Evolutionary conservation across 2,329 filamentous ascomycete genomes (phyloP).

Genomic region (Tetracladium maxilliforme): DNA sequence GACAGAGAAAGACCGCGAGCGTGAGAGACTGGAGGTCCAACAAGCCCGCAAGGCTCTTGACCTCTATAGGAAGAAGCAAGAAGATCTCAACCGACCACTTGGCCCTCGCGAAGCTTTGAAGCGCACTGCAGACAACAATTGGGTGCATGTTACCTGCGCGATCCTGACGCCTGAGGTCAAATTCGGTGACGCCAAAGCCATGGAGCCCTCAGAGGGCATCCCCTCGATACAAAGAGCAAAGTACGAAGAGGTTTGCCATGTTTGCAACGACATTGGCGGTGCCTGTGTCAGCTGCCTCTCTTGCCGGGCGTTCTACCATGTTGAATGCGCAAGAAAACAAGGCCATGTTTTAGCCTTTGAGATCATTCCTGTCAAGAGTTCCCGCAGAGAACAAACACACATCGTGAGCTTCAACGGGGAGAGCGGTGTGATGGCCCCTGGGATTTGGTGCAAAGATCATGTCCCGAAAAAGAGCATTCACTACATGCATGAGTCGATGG

Average conservation of each 20-base stretch:
- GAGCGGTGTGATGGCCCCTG: conserved; percentile 69
- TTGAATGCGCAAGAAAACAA: conserved; percentile 77
- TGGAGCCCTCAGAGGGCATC: conserved; percentile 84
- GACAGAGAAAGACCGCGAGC: conserved; percentile 79
- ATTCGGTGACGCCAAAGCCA: conserved; percentile 69
- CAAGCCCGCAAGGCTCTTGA: conserved; percentile 65
- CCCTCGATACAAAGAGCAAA: conserved; percentile 60
- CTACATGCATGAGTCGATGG: conserved; percentile 61
- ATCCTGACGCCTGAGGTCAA: conserved; percentile 87
- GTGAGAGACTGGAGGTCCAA: conserved; percentile 74
- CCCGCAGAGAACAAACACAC: conserved; percentile 64
- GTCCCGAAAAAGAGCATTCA: conserved; percentile 58
- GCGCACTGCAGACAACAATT: conserved; percentile 90
- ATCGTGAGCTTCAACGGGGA: conserved; percentile 73
- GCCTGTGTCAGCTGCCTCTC: conserved; percentile 74
- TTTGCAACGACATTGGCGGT: conserved; percentile 62
- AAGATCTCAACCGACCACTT: conserved; percentile 67
- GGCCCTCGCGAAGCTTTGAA: conserved; percentile 85
- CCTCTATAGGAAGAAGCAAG: conserved; percentile 71
- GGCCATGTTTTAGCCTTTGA: conserved; percentile 83
- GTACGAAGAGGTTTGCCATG: conserved; percentile 68
- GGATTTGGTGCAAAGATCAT: conserved; percentile 87
- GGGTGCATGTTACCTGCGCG: conserved; percentile 91
- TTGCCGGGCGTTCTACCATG: conserved; percentile 55
- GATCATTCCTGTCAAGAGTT: conserved; percentile 77